Base-by-base conservation (phyloP, 345 rosid species). In the Xanthoceras sorbifolium region DNA sequence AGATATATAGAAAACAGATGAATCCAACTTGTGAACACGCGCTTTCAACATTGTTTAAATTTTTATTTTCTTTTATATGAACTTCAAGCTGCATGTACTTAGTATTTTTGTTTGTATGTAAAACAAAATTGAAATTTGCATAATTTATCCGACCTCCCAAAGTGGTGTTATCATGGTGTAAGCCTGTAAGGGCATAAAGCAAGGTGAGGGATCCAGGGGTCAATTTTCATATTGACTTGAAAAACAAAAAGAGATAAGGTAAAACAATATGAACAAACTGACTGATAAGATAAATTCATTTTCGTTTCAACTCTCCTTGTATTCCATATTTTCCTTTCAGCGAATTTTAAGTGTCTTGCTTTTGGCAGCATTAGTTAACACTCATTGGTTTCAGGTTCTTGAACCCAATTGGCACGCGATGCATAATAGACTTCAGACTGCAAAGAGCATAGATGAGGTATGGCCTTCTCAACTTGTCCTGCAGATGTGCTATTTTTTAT, bases 351-450 rank as follows among this genome's bases (percentile, higher is more conserved):
- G 31, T 64, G 11, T 74, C 18, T 73, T 54, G 36, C 64, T 62
- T 68, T 61, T 63, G 36, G n/a, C 60, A 31, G 67, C 38, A 14
- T 64, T 17, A 61, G 38, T 71, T 57, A 0, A 32, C 17, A 62
- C 10, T 38, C 12, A 28, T 71, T 81, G 28, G 63, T 74, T 79
- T 81, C 91, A 93, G 98, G 99, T 96, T 80, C 90, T 96, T 76
- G 99, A 96, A 86, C 99, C 97, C 69, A 96, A 92, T 82, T 96
- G 98, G 98, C 97, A 96, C 75, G 85, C 87, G 85, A 90, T 96
- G 98, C 88, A 89, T 48, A 82, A 81, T 79, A 84, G 89, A 82
- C 89, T 93, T 78, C 97, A 90, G 79, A 83, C 86, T 66, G 90
- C 95, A 48, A 92, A 86, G 82, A 92, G 97, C 82, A 87, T 96